Base-by-base conservation (phyloP, 2,329 filamentous ascomycete species). In the Paecilomyces sp. region DNA sequence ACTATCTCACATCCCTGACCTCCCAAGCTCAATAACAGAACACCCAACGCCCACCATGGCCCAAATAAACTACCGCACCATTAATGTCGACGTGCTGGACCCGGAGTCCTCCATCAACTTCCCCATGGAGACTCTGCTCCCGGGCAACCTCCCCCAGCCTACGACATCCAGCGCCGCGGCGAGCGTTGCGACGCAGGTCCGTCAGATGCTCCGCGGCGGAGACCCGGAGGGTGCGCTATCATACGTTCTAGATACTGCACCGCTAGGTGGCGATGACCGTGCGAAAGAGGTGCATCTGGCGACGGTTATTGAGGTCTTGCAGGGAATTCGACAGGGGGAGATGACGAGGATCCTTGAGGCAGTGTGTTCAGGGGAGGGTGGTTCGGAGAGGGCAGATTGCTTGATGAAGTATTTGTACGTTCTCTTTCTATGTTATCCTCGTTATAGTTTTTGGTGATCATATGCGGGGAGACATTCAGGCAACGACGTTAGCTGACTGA, bases 321-420 rank as follows among this genome's bases (percentile, higher is more conserved):
- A 96, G 77, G 94, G 91, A 22, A 97, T 97, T 78, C 92, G 96
- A 74, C 92, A 94, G 71, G 90, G 90, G 68, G 94, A 99, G 68
- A 97, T 97, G 90, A 91, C 88, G 64, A 89, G 91, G 13, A 86
- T 97, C 70, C 81, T 99, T 66, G 86, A 88, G 77, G 85, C 87
- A 60, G 89, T 97, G 70, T 92, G 94, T 78, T 81, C 80, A 61
- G 86, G 88, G 11, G 85, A 89, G 56, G 90, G 90, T 62, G 94
- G 94, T 30, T 86, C 85, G 62, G 94, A 97, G 77, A 83, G 90
- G 62, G 80, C 96, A 66, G 94, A 99, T 75, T 91, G 93, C 57
- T 80, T 99, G 74, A 96, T 96, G 90, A 99, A 99, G 81, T 99
- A 97, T 78, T 81, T 97, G 87, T 97, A 85, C 70, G 89, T 81